Conservation (phyloP, 2,329 filamentous ascomycete genomes). For the Helminthosporium solani region DNA sequence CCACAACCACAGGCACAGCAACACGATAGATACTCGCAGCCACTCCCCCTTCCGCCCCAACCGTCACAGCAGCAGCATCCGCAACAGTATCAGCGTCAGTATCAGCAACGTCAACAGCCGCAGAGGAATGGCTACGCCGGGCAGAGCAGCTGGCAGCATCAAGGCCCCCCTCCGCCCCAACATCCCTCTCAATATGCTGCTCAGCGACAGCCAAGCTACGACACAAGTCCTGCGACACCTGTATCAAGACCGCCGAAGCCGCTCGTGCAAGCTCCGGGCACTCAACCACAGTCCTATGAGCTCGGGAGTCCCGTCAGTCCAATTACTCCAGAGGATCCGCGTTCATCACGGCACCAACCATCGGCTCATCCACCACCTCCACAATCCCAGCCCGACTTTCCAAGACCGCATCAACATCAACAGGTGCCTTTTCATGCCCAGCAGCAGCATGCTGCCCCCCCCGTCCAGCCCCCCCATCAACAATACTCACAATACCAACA, state of each 20-base stretch:
- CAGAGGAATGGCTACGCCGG: slow-evolving; percentile 11
- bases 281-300: slow-evolving; percentile 23
- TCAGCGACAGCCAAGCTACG: slow-evolving; percentile 23
- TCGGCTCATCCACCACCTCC: no score
- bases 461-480: slow-evolving; percentile 17
- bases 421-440: slow-evolving; percentile 8
- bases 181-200: slow-evolving; percentile 20
- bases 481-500: slow-evolving; percentile 39
- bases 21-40: slow-evolving; percentile 29
- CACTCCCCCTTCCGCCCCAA: slow-evolving; percentile 39
- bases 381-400: slow-evolving; percentile 18
- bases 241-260: slow-evolving; percentile 29
- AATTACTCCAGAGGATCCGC: slow-evolving; percentile 32
- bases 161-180: slow-evolving; percentile 8
- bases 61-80: slow-evolving; percentile 25
- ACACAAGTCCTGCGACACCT: slow-evolving; percentile 29
- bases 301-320: slow-evolving; percentile 42
- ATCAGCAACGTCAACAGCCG: slow-evolving; percentile 17
- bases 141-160: slow-evolving; percentile 20
- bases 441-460: background rate
- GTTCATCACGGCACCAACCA: slow-evolving; percentile 22
- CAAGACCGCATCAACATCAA: slow-evolving; percentile 16
- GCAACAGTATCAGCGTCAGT: slow-evolving; percentile 20
- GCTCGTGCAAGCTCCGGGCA: slow-evolving; percentile 28
- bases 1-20: slow-evolving; percentile 26